Conservation (phyloP, 2,329 filamentous ascomycete species). For the Remersonia thermophila region DNA sequence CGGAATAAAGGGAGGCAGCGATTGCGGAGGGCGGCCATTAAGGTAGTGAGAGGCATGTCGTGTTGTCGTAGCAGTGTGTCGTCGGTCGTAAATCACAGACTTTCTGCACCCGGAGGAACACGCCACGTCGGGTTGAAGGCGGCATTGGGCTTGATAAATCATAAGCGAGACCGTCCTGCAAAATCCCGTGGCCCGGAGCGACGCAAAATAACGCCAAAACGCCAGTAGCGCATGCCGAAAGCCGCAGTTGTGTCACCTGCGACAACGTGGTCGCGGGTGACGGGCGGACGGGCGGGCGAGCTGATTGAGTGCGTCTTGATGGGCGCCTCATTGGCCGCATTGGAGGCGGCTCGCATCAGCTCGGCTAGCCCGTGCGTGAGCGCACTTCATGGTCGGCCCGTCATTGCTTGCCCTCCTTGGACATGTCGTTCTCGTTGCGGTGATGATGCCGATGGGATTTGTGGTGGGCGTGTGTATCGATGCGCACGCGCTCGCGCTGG, state of each 20-base stretch:
- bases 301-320: neutral
- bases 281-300: neutral
- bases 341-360: conserved; percentile 5
- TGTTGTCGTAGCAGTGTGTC: no score
- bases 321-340: neutral
- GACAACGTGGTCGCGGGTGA: conserved; percentile 2
- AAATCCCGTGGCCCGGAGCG: neutral
- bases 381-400: neutral
- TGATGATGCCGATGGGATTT: conserved; percentile 6
- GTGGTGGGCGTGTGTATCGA: conserved; percentile 13
- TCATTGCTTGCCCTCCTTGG: conserved; percentile 9
- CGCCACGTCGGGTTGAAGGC: no score
- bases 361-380: conserved; percentile 2
- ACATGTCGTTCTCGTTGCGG: conserved; percentile 8
- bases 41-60: no score
- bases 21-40: no score
- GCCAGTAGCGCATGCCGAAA: neutral
- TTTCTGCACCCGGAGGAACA: no score
- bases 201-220: neutral
- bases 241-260: conserved; percentile 5
- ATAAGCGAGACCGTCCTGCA: neutral
- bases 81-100: no score
- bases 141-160: neutral
- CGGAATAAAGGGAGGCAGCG: no score
- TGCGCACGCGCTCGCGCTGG: conserved; percentile 21